A percentile compares a stretch with the other conserved stretches of the same genome.
phyloP scores from a whole-genome alignment of 345 rosid species.

The Populus nigra region DNA sequence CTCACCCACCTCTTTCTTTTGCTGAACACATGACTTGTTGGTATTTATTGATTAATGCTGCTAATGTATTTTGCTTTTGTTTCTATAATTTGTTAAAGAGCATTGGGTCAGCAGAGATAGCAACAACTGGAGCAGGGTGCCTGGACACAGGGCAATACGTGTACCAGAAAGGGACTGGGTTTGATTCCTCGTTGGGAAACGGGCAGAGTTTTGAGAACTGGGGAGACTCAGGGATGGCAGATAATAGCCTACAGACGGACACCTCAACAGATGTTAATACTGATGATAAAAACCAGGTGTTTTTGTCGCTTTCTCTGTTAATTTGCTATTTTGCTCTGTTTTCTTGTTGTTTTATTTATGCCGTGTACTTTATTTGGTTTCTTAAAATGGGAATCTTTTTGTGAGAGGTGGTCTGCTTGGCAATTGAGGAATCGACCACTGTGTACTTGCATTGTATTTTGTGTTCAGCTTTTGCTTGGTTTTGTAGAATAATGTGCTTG shows the following conservation, averaged over 20 bases:
- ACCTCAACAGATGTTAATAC: slow-evolving; percentile 88
- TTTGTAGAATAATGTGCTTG: slow-evolving; percentile 17
- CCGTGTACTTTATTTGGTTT: slow-evolving; percentile 27
- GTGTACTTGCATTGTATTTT: slow-evolving; percentile 3
- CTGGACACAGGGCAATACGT: slow-evolving; percentile 65
- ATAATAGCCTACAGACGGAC: slow-evolving; percentile 92
- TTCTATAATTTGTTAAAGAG: slow-evolving; percentile 14
- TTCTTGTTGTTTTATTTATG: slow-evolving; percentile 2
- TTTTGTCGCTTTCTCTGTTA: not conserved
- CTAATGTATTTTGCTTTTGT: not conserved
- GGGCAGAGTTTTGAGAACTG: slow-evolving; percentile 65
- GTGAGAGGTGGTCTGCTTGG: slow-evolving; percentile 31
- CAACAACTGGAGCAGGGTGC: slow-evolving; percentile 43
- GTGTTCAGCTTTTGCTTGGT: not conserved
- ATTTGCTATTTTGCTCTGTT: not conserved
- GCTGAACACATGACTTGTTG: not conserved
- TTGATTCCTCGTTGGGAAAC: slow-evolving; percentile 48
- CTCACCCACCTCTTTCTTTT: not conserved
- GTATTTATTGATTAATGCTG: not conserved
- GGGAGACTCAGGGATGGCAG: slow-evolving; percentile 82
- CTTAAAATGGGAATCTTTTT: slow-evolving; percentile 7
- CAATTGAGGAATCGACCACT: slow-evolving; percentile 22
- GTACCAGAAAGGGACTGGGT: slow-evolving; percentile 46
- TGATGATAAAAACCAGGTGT: slow-evolving; percentile 80
- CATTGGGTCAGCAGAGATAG: slow-evolving; percentile 38